Evolutionary conservation across 108 stramenopile species (phyloP).

Genomic region (Parietichytrium sp.): DNA sequence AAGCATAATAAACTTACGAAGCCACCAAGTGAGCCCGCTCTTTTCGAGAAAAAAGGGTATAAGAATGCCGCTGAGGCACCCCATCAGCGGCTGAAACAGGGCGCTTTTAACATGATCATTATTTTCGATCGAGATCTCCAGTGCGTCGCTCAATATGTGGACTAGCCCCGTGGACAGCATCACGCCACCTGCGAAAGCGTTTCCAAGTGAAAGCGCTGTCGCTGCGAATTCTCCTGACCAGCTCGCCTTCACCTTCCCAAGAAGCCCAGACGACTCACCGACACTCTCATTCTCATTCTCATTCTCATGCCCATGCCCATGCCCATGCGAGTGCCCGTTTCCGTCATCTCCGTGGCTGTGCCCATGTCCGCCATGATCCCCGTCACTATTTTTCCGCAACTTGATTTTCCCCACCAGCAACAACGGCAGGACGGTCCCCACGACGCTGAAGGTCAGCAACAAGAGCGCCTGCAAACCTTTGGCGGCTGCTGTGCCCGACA

Average conservation of each 20-base stretch:
- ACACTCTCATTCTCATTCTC: no score
- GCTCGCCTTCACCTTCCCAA: no score
- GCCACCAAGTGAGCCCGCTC: slow-evolving; percentile 2
- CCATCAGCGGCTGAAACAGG: neutral
- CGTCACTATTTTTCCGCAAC: no score
- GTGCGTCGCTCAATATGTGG: neutral
- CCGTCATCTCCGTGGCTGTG: no score
- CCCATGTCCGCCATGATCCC: no score
- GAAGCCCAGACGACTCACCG: no score
- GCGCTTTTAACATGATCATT: neutral
- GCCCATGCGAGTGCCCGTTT: no score
- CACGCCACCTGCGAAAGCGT: slow-evolving; percentile 17
- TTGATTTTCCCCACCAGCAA: neutral
- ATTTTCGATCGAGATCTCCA: neutral
- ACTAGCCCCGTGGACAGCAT: slow-evolving; percentile 10
- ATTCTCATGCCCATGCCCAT: no score
- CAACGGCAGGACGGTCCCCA: neutral
- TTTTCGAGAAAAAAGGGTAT: neutral
- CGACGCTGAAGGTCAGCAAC: neutral
- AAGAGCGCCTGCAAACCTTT: neutral
- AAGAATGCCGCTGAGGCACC: neutral
- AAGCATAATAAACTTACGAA: no score
- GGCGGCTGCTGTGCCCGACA: no score
- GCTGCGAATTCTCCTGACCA: no score
- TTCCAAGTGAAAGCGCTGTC: neutral